These are phyloP conservation scores for Colletotrichum chlorophyti DNA, from an alignment of 2,329 filamentous ascomycete species.

Conservation along the genomic window DNA sequence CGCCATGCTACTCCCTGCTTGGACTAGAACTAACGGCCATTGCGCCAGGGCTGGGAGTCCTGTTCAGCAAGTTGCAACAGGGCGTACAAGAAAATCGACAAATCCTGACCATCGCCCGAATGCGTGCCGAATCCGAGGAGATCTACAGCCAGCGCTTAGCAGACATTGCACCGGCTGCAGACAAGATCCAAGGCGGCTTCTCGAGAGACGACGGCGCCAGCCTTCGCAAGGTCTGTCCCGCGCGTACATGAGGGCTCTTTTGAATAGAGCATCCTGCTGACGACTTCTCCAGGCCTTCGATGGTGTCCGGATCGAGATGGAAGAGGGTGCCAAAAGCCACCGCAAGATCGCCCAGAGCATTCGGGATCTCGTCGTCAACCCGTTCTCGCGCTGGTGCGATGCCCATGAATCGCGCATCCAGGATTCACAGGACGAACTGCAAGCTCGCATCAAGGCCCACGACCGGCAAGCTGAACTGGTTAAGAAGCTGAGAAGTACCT, in stretches of 20 bases:
- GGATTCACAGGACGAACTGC: constrained; percentile 93
- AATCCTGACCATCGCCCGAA: constrained; percentile 85
- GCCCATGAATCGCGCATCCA: constrained; percentile 90
- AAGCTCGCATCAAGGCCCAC: constrained; percentile 88
- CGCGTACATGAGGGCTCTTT: neutral
- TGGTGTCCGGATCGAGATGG: constrained; percentile 90
- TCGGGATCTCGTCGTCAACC: constrained; percentile 91
- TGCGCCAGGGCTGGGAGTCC: constrained; percentile 77
- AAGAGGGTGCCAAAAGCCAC: constrained; percentile 87
- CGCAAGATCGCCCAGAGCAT: constrained; percentile 97
- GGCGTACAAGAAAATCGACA: constrained; percentile 95
- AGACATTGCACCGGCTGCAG: constrained; percentile 82
- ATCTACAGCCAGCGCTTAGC: constrained; percentile 80
- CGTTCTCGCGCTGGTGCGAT: constrained; percentile 95
- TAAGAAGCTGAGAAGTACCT: constrained; percentile 92
- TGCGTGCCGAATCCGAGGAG: constrained; percentile 97
- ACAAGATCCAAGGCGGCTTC: constrained; percentile 86
- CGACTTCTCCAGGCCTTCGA: constrained; percentile 77
- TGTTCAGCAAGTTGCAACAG: constrained; percentile 97
- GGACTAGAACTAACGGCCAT: neutral
- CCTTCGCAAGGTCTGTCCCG: constrained; percentile 71
- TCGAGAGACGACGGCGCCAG: constrained; percentile 92
- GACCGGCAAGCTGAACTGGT: constrained; percentile 90
- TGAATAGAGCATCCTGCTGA: constrained; percentile 30
- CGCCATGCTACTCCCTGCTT: neutral